These are phyloP conservation scores for Cylindrodendrum hubeiense DNA, from an alignment of 2,329 filamentous ascomycete species.

Conservation along the genomic window DNA sequence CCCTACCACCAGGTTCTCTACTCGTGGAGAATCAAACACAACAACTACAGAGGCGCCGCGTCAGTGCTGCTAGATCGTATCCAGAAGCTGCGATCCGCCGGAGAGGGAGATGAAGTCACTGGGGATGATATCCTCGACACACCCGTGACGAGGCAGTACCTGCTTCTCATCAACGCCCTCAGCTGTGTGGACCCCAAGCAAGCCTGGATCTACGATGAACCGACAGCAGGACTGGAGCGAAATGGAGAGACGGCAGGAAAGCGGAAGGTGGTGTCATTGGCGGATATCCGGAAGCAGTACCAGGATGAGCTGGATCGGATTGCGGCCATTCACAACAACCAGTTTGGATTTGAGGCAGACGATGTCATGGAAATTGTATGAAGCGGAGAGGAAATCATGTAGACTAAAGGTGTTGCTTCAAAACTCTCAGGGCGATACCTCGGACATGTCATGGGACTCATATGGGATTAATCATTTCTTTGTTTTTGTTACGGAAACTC, in stretches of 20 bases:
- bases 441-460: slow-evolving; percentile 44
- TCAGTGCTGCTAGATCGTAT: slow-evolving; percentile 73
- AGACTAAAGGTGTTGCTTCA: slow-evolving; percentile 41
- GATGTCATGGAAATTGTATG: slow-evolving; percentile 67
- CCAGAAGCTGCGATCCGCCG: slow-evolving; percentile 69
- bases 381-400: slow-evolving; percentile 38
- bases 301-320: slow-evolving; percentile 90
- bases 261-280: slow-evolving; percentile 85
- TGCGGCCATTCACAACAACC: slow-evolving; percentile 87
- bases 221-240: slow-evolving; percentile 39
- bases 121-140: slow-evolving; percentile 72
- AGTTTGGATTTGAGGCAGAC: slow-evolving; percentile 80
- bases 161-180: slow-evolving; percentile 93
- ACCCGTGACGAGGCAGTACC: slow-evolving; percentile 78
- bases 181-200: slow-evolving; percentile 84
- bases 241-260: slow-evolving; percentile 54
- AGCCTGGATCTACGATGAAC: slow-evolving; percentile 78
- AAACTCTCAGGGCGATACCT: slow-evolving; percentile 47
- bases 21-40: slow-evolving; percentile 86
- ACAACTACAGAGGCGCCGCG: slow-evolving; percentile 86
- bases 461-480: slow-evolving; percentile 43
- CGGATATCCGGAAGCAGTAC: slow-evolving; percentile 89
- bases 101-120: slow-evolving; percentile 68
- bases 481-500: slow-evolving; percentile 37
- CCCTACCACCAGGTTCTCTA: slow-evolving; percentile 93